Evolutionary conservation across 2,329 filamentous ascomycete genomes (phyloP).

Genomic region (Blumeriella jaapii): DNA sequence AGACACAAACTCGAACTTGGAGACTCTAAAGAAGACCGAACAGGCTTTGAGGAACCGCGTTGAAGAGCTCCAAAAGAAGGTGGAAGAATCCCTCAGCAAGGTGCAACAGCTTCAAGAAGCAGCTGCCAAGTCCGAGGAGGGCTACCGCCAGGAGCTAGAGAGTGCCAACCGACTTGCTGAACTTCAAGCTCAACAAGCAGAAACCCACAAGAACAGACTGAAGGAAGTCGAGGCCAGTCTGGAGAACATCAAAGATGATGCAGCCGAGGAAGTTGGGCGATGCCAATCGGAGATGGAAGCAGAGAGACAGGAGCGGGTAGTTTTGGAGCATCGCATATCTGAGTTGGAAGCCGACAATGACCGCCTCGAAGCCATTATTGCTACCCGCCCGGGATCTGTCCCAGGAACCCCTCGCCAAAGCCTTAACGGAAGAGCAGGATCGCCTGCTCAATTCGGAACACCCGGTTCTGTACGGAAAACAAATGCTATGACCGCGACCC

Average conservation of each 20-base stretch:
- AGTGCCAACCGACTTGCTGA: conserved; percentile 71
- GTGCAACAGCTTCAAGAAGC: conserved; percentile 80
- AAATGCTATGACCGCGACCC: conserved; percentile 45
- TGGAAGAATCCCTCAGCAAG: conserved; percentile 70
- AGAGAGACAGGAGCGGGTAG: conserved; percentile 42
- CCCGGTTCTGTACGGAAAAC: conserved; percentile 45
- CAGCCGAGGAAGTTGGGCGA: conserved; percentile 44
- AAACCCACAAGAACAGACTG: conserved; percentile 59
- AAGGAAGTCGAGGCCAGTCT: conserved; percentile 55
- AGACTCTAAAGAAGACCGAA: conserved; percentile 69
- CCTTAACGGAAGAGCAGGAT: conserved; percentile 44
- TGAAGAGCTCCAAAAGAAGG: conserved; percentile 74
- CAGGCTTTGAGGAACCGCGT: conserved; percentile 69
- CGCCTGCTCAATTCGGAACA: conserved; percentile 44
- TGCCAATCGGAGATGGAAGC: conserved; percentile 42
- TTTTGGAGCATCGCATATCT: conserved; percentile 42
- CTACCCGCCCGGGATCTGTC: conserved; percentile 32
- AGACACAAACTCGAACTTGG: conserved; percentile 66
- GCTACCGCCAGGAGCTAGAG: conserved; percentile 77
- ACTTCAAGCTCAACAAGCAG: conserved; percentile 64
- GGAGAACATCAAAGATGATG: conserved; percentile 48
- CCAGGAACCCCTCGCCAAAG: conserved; percentile 46
- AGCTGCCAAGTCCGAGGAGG: conserved; percentile 70
- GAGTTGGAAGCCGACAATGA: conserved; percentile 55
- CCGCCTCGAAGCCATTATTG: conserved; percentile 43